Base-by-base conservation (phyloP, 2,329 filamentous ascomycete genomes). In the Botrytis tulipae region DNA sequence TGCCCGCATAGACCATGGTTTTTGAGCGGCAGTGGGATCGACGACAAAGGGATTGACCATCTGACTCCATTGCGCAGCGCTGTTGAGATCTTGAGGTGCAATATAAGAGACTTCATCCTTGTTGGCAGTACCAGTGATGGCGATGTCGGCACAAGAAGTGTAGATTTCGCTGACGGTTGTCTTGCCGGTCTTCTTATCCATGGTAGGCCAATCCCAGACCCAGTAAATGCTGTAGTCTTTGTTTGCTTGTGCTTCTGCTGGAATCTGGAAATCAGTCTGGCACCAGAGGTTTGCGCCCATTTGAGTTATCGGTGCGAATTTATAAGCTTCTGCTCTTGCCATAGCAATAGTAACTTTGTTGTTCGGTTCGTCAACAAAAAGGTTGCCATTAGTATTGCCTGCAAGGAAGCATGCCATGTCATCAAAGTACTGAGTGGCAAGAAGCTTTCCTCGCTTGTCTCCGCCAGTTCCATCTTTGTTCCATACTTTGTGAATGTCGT, bases 151-250 rank as follows among this genome's bases (percentile, higher is more conserved):
- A 76, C 88, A 90, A 32, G 86, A 86, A 7, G 86, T 89, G 80
- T 90, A 90, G 78, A 85, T 88, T 80, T 90, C 86, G 76, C 86
- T 84, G 75, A 86, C 86, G 75, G 83, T 83, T 16, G 87, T 82
- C 74, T 82, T 83, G 75, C 81, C 82, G 57, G 79, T 81, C 79
- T 14, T 81, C 74, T 10, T 78, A 78, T 84, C 82, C 80, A 89
- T 85, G 22, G 89, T 91, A 4, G 92, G 91, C 93, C 94, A 99
- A 82, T 97, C 92, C 96, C 96, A 98, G 63, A 98, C 91, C 95
- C 95, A 98, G 85, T 97, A 97, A 70, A 97, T 83, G 4, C 94
- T 95, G 81, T 95, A 93, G 42, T 87, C 86, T 44, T 90, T 87
- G 62, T 90, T 89, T 16, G 85, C 82, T n/a, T 87, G 82, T 65